Percentiles rank a stretch among this genome's conserved stretches.
Conservation (phyloP, 2,329 filamentous ascomycete genomes). For the Exophiala lecanii-corni region DNA sequence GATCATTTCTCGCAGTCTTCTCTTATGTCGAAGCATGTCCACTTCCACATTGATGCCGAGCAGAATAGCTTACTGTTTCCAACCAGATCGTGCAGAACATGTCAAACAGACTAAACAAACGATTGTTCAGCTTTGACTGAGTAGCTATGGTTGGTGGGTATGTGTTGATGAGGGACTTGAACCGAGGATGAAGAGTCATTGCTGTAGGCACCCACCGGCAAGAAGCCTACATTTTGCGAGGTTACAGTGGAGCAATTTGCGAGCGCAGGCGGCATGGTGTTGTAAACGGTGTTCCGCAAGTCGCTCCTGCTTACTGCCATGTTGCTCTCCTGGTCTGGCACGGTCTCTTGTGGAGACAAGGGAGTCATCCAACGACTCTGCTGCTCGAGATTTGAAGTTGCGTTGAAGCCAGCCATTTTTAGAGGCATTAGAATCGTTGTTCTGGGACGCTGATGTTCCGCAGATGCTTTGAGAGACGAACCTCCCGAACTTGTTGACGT, state of each 20-base stretch:
- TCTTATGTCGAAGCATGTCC: too few relatives aligned
- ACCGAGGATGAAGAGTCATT: constrained; percentile 5
- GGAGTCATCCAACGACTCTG: constrained; percentile 27
- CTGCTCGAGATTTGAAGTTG: constrained; percentile 20
- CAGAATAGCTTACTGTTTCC: too few relatives aligned
- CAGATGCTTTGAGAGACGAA: neutral
- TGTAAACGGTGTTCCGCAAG: constrained; percentile 12
- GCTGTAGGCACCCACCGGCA: constrained; percentile 11
- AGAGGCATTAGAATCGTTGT: neutral
- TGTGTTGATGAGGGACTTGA: neutral
- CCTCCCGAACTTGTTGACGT: neutral
- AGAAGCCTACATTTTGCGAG: constrained; percentile 10
- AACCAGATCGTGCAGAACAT: too few relatives aligned
- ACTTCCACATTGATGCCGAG: too few relatives aligned
- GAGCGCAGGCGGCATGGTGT: constrained; percentile 13
- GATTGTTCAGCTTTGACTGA: neutral
- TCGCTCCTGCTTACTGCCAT: neutral
- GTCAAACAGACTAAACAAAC: too few relatives aligned
- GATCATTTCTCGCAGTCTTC: too few relatives aligned
- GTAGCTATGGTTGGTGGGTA: neutral
- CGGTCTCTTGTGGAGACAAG: constrained; percentile 14
- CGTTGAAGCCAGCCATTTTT: constrained; percentile 22
- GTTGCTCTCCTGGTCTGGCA: neutral
- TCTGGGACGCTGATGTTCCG: neutral
- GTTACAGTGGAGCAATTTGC: constrained; percentile 13